phyloP scores from a whole-genome alignment of 2,329 filamentous ascomycete species.

The Cylindrodendrum hubeiense region DNA sequence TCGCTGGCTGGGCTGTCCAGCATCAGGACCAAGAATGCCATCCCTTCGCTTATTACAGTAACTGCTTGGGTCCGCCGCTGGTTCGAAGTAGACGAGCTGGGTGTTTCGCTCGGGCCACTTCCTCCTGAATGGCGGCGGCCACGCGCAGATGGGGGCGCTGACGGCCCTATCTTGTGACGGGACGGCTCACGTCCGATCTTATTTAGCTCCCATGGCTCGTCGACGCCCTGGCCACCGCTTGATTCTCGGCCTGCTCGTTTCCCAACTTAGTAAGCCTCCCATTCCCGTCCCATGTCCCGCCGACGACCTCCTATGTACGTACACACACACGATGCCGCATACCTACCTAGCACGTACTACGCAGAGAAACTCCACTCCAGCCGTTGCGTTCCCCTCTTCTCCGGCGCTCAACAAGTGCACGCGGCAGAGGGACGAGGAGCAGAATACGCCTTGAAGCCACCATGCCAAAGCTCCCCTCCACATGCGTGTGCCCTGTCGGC shows the following conservation, averaged over 20 bases:
- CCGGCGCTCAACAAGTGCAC: background rate
- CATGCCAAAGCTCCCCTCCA: background rate
- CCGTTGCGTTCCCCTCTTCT: background rate
- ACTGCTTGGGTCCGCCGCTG: background rate
- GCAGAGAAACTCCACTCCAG: background rate
- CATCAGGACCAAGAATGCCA: conserved; percentile 14
- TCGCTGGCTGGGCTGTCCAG: background rate
- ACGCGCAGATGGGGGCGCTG: background rate
- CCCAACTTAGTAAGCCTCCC: background rate
- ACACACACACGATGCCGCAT: background rate
- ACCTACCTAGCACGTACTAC: background rate
- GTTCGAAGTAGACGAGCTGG: conserved; percentile 30
- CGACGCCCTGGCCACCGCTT: conserved; percentile 18
- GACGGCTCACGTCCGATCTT: conserved; percentile 29
- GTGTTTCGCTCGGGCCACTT: background rate
- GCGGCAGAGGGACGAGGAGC: background rate
- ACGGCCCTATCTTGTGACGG: conserved; percentile 12
- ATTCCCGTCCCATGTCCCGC: background rate
- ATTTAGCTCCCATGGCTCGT: conserved; percentile 20
- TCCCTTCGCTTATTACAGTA: conserved; percentile 24
- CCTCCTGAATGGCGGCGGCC: background rate
- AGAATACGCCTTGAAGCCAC: background rate
- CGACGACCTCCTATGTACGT: background rate
- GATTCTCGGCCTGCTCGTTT: background rate
- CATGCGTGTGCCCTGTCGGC: background rate